phyloP scores from a whole-genome alignment of 1,284 basidiomycete genomes.

The Ustilago tritici region DNA sequence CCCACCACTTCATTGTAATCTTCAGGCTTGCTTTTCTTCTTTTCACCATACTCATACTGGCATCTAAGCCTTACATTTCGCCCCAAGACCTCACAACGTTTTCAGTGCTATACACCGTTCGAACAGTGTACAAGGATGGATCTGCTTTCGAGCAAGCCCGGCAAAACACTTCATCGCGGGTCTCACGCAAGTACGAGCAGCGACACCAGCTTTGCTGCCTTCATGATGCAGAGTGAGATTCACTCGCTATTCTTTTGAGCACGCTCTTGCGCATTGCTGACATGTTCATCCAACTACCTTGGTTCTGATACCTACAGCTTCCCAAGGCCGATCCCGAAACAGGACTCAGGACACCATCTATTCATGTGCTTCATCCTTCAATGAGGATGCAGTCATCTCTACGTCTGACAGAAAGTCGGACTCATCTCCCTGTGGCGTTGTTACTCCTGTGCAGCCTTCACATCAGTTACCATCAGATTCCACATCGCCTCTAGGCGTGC shows the following conservation, averaged over 20 bases:
- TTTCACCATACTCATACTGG: no score
- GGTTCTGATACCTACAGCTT: background rate
- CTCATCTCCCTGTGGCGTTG: background rate
- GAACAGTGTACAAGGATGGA: no score
- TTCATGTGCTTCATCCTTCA: slow-evolving; percentile 12
- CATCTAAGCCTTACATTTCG: no score
- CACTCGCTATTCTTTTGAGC: background rate
- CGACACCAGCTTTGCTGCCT: background rate
- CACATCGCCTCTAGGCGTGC: background rate
- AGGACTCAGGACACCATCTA: slow-evolving; percentile 11
- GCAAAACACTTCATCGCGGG: background rate
- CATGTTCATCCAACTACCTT: background rate
- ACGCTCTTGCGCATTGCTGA: background rate
- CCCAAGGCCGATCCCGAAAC: background rate
- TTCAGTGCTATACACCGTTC: no score
- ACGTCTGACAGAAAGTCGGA: background rate
- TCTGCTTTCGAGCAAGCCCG: background rate
- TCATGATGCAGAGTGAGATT: background rate
- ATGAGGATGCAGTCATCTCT: background rate
- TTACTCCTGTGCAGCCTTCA: background rate
- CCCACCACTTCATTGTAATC: no score
- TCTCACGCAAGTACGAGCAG: background rate
- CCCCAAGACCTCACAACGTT: no score
- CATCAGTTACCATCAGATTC: no score
- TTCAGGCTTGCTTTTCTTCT: no score